A percentile compares a stretch with the other conserved stretches of the same genome.
Evolutionary conservation across 768 basidiomycete species (phyloP).

Genomic region (Mycena vitilis): DNA sequence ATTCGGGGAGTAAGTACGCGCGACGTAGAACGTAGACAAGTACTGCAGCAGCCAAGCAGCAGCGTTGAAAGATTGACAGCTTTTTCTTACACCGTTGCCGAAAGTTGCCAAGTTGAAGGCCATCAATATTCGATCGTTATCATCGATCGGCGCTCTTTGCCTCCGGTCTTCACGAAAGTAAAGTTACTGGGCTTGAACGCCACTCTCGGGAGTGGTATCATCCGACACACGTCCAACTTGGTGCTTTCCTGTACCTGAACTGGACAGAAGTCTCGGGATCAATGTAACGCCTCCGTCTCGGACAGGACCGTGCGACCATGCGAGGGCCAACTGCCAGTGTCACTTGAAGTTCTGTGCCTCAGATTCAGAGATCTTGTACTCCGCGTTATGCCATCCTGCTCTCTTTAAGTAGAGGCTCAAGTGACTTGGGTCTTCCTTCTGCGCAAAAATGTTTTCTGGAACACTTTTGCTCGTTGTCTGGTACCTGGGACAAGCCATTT

Average conservation of each 20-base stretch:
- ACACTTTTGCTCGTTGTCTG: constrained; percentile 36
- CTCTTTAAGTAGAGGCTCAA: constrained; percentile 14
- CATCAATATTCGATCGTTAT: neutral
- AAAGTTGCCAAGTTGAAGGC: too few relatives aligned
- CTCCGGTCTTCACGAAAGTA: neutral
- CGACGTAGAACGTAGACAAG: constrained; percentile 6
- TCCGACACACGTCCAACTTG: constrained; percentile 13
- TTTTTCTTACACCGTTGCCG: too few relatives aligned
- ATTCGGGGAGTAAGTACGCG: constrained; percentile 39
- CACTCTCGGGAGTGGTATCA: constrained; percentile 12
- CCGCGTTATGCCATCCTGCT: constrained; percentile 12
- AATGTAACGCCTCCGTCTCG: constrained; percentile 15
- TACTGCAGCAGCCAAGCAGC: too few relatives aligned
- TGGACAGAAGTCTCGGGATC: constrained; percentile 27
- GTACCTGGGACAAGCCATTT: constrained; percentile 30
- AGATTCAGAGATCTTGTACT: constrained; percentile 15
- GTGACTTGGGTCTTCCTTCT: neutral
- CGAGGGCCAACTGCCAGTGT: constrained; percentile 36
- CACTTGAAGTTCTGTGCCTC: constrained; percentile 26
- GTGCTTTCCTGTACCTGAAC: constrained; percentile 11
- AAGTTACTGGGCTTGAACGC: neutral
- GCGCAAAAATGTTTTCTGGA: constrained; percentile 24
- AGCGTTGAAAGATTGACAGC: neutral
- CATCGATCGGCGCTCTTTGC: neutral
- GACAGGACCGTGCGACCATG: constrained; percentile 25